Evolutionary conservation across 371 early-diverging fungal genomes (phyloP), one percentile per base, ranked within the genome.

Genomic region (Circinella minor): DNA sequence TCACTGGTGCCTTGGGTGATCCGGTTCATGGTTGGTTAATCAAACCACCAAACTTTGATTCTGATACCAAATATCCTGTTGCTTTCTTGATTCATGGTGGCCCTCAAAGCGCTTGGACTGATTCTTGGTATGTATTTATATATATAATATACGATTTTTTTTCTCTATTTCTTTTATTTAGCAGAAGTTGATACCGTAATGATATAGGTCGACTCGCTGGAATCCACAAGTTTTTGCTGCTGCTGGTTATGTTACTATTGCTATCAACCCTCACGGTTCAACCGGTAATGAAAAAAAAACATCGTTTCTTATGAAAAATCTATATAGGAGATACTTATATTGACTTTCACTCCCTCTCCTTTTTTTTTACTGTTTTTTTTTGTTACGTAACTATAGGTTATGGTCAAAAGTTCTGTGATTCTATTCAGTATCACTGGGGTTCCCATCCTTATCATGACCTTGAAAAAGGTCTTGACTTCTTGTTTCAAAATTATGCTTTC

Each of bases 41-140:
- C 48, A 91, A 88, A 63, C 94, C 94, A 39, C 81, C 85, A 27
- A 72, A 81, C 55, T 93, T 90, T 69, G 85, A 90, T 51, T 61
- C 80, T 18, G 49, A 73, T 6, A 81, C 85, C 59, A 85, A 81
- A 64, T 94, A 94, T 61, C 95, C 95, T 20, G 79, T 94, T 6
- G 94, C 93, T 9, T 91, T 93, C 65, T 80, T 94, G 63, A 91
- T 95, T 72, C 95, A 95, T 71, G 95, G 95, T 34, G 95, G 95
- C 0, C 95, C 95, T 27, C 92, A 95, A 78, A 81, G 88, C 60
- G 84, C 88, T 17, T 95, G 90, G 81, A 68, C 71, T 47, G 91
- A 94, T 73, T 77, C 73, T 47, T 94, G 92, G 92, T 81, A 62
- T 70, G 36, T 34, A 27, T 65, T 20, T 57, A 65, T 34, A n/a